phyloP scores from a whole-genome alignment of 2,329 filamentous ascomycete genomes.

The Phaeosphaeria sp. region DNA sequence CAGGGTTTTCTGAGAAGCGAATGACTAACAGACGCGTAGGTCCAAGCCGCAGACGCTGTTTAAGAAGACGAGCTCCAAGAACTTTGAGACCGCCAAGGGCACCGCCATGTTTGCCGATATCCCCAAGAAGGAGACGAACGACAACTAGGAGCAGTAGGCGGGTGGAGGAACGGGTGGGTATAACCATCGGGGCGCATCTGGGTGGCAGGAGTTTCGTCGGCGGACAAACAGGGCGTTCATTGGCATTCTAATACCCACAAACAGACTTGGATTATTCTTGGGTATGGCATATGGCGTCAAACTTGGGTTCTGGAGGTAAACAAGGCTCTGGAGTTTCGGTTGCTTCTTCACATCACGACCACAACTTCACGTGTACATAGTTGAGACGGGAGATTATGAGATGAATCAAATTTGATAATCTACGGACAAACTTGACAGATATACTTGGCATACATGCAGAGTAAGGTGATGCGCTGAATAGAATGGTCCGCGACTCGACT shows the following conservation, averaged over 20 bases:
- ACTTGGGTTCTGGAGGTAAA: background rate
- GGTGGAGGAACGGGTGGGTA: background rate
- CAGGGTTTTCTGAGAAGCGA: too few relatives aligned
- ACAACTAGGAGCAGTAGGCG: background rate
- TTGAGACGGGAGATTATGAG: background rate
- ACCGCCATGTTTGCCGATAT: conserved; percentile 47
- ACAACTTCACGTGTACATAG: conserved; percentile 13
- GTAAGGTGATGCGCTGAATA: background rate
- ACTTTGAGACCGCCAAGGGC: conserved; percentile 45
- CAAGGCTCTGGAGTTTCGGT: conserved; percentile 1
- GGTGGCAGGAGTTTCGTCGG: background rate
- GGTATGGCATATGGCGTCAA: background rate
- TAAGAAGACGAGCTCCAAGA: conserved; percentile 50
- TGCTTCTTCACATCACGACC: conserved; percentile 13
- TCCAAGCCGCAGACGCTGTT: conserved; percentile 51
- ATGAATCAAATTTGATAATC: background rate
- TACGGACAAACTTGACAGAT: background rate
- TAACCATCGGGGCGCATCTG: background rate
- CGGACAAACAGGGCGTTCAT: background rate
- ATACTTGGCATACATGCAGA: background rate
- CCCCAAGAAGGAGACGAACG: conserved; percentile 25
- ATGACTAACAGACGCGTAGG: conserved; percentile 28
- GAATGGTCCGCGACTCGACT: background rate
- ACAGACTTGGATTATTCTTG: background rate
- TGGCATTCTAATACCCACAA: conserved; percentile 6